phyloP scores from a whole-genome alignment of 805 yeast species.

The Blastobotrys terrestris region DNA sequence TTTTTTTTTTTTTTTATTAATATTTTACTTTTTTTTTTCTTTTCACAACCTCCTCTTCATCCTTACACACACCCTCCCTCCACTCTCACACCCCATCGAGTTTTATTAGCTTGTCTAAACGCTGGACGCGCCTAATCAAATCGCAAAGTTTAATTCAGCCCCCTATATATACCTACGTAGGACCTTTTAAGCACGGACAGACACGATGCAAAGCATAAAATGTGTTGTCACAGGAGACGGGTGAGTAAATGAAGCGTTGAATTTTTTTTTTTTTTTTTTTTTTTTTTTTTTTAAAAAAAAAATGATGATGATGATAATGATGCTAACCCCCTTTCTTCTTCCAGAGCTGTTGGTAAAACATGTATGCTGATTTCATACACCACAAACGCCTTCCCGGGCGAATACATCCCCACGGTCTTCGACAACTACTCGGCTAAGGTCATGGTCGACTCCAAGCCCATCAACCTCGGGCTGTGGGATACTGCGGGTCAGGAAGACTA shows the following conservation, averaged over 20 bases:
- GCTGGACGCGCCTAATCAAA: not conserved
- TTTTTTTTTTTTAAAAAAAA: too few relatives aligned
- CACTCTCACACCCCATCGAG: not conserved
- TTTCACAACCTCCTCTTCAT: too few relatives aligned
- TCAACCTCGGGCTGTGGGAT: constrained; percentile 88
- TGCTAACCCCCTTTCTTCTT: constrained; percentile 11
- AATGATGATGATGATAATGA: too few relatives aligned
- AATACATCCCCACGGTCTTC: constrained; percentile 90
- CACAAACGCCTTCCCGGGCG: constrained; percentile 87
- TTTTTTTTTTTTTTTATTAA: too few relatives aligned
- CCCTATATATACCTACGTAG: not conserved
- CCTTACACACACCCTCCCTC: too few relatives aligned
- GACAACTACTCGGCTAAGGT: constrained; percentile 87
- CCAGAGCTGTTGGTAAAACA: constrained; percentile 85
- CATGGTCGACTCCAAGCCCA: constrained; percentile 73
- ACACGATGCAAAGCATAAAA: constrained; percentile 71
- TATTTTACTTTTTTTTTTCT: too few relatives aligned
- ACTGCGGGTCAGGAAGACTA: constrained; percentile 94
- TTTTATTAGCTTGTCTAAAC: not conserved
- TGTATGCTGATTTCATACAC: constrained; percentile 84
- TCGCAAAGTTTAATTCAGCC: not conserved
- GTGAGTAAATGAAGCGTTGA: constrained; percentile 30
- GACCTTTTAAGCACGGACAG: not conserved
- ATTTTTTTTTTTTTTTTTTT: not conserved
- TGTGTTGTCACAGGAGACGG: constrained; percentile 95